Conservation (phyloP, 2,329 filamentous ascomycete species). For the Alternaria solani region DNA sequence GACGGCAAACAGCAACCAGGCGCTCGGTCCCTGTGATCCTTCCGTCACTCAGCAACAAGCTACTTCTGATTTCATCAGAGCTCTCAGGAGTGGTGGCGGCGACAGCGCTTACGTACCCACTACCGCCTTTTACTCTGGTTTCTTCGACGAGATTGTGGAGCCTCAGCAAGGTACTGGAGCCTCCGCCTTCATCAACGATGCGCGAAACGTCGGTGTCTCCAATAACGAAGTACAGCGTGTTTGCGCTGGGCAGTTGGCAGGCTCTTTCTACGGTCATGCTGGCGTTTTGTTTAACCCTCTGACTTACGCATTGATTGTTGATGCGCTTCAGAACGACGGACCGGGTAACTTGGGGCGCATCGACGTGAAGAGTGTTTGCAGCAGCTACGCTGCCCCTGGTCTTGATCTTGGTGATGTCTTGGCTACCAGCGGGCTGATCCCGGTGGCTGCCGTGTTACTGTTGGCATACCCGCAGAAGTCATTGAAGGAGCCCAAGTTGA, state of each 20-base stretch:
- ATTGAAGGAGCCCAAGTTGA: slow-evolving; percentile 53
- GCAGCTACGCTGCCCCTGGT: slow-evolving; percentile 47
- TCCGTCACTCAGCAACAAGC: slow-evolving; percentile 59
- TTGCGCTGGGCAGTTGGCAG: slow-evolving; percentile 54
- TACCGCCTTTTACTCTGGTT: slow-evolving; percentile 60
- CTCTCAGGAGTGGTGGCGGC: slow-evolving; percentile 56
- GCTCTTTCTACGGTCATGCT: slow-evolving; percentile 60
- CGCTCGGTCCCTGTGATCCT: slow-evolving; percentile 43
- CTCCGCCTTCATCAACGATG: slow-evolving; percentile 57
- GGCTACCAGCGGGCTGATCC: slow-evolving; percentile 55
- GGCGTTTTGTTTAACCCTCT: slow-evolving; percentile 61
- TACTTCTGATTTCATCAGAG: slow-evolving; percentile 54
- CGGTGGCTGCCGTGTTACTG: slow-evolving; percentile 50
- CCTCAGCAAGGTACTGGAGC: slow-evolving; percentile 58
- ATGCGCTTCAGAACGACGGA: slow-evolving; percentile 60
- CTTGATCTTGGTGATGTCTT: slow-evolving; percentile 57
- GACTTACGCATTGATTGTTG: slow-evolving; percentile 55
- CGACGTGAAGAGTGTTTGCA: slow-evolving; percentile 53
- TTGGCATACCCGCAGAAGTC: slow-evolving; percentile 40
- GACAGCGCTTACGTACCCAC: slow-evolving; percentile 64
- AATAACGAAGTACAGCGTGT: slow-evolving; percentile 60
- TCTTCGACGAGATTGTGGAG: slow-evolving; percentile 62
- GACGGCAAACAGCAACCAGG: slow-evolving; percentile 31
- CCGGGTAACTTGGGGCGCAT: slow-evolving; percentile 54
- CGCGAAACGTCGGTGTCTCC: slow-evolving; percentile 56